Evolutionary conservation across 2,329 filamentous ascomycete genomes (phyloP), one percentile per base, ranked within the genome.

Genomic region (Didymella pomorum): DNA sequence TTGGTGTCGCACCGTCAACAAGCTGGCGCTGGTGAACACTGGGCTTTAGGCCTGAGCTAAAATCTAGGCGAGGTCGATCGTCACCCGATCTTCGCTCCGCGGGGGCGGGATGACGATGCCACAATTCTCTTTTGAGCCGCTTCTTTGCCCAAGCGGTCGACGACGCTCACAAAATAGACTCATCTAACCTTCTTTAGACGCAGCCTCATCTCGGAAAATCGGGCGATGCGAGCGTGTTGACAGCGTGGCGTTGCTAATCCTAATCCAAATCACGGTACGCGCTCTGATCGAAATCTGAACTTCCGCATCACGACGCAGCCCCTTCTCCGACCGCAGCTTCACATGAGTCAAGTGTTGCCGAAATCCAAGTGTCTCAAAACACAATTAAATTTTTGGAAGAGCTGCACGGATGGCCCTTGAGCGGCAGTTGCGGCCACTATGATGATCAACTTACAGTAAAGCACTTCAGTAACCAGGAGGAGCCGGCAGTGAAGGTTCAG

Each of bases 31-130:
- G 31, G 31, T n/a, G 9, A 35, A n/a, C 35, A 39, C 11, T 39
- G 35, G 35, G 35, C 10, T 37, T 39, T n/a, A 20, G 9, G 35
- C 18, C 4, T 10, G 35, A 20, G 35, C 35, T 39, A 20, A 5
- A 39, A 4, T 20, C 11, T 39, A 39, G 18, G 35, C 18, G 35
- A 18, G 18, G 35, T 39, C 35, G 35, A 39, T 39, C 35, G 35
- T 39, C 35, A 20, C n/a, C 18, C 35, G 35, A 39, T 20, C 18
- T 20, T 11, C 3, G 35, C 35, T 20, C 35, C 35, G 35, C 35
- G n/a, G 35, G 18, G 50, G 21, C 50, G 49, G 56, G 44, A 53
- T 53, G 49, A 53, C 56, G 43, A 44, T 25, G 28, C 9, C 11
- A 21, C 10, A 45, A 31, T 42, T 39, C 45, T 53, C 21, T 14